phyloP scores from a whole-genome alignment of 1,284 basidiomycete genomes.

The Sporisorium scitamineum region DNA sequence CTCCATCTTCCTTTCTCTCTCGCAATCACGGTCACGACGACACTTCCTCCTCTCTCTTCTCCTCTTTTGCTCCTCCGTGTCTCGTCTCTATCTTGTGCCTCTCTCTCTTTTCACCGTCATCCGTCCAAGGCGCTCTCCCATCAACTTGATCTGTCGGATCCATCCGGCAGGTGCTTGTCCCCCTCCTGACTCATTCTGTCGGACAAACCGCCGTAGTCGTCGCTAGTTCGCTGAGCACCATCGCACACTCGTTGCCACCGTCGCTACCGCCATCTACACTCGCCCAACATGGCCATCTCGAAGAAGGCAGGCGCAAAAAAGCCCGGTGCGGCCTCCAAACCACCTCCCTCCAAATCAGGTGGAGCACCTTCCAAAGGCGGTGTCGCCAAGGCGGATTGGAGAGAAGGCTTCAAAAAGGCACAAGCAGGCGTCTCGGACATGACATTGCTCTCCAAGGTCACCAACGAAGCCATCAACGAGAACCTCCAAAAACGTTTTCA shows the following conservation, averaged over 20 bases:
- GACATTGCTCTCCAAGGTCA: slow-evolving; percentile 96
- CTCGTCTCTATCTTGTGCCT: not conserved
- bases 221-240: not conserved
- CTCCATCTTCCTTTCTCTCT: not conserved
- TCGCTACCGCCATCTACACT: not conserved
- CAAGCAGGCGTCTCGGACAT: slow-evolving; percentile 95
- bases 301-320: slow-evolving; percentile 66
- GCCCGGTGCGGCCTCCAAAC: slow-evolving; percentile 52
- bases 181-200: not conserved
- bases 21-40: not conserved
- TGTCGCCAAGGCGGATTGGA: slow-evolving; percentile 68
- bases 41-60: not conserved
- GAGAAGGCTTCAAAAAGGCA: slow-evolving; percentile 68
- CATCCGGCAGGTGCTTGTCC: slow-evolving; percentile 11
- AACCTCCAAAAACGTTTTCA: slow-evolving; percentile 96
- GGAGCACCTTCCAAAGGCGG: slow-evolving; percentile 54
- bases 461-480: slow-evolving; percentile 97
- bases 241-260: not conserved
- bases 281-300: slow-evolving; percentile 65
- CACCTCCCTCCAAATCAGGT: slow-evolving; percentile 48
- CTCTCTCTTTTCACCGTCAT: not conserved
- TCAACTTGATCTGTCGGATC: slow-evolving; percentile 15
- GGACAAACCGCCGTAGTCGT: not conserved
- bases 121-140: not conserved
- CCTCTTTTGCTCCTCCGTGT: not conserved